Base-by-base conservation (phyloP, 2,329 filamentous ascomycete genomes). In the Sporothrix pallida region DNA sequence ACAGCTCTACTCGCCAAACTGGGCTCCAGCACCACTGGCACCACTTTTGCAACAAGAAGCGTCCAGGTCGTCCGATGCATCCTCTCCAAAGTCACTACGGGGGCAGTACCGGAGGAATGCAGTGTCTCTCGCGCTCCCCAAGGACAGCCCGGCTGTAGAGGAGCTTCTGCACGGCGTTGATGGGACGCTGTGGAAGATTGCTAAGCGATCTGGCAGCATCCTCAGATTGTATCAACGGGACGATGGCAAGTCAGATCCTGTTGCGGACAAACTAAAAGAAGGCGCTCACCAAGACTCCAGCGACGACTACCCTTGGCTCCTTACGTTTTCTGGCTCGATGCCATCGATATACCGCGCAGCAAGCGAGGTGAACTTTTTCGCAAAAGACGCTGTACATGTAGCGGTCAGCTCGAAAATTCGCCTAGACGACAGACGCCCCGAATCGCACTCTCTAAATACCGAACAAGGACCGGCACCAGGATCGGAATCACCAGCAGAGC, bases 181-280 rank as follows among this genome's bases (percentile, higher is more conserved):
- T 46, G 68, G 75, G 69, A 78, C 75, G 48, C 67, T 81, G 4
- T 79, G 78, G 74, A 77, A 78, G 13, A 79, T 81, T n/a, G 75
- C 73, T n/a, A 74, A 74, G 12, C 76, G 80, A 54, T 79, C 79
- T 4, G 75, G 74, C 4, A 77, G 78, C 70, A 63, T 72, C 12
- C 76, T 81, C 71, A 77, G 76, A 58, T 65, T 81, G 42, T 77
- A 75, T 42, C 75, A 70, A 1, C 74, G 46, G 1, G 44, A 62
- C 12, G 17, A 8, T 6, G 23, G 17, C 9, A 10, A 48, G n/a
- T 15, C 26, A 3, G 17, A 50, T 7, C n/a, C 20, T 42, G 17
- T 58, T 3, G 5, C 26, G 2, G 31, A 20, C 26, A 13, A 15
- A 3, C 13, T 9, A 15, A 9, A 9, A 10, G 42, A 48, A 50